Percentiles rank a stretch among this genome's conserved stretches.
Evolutionary conservation across 129 eudicot species (phyloP).

Genomic region (Kitagawia praeruptora): DNA sequence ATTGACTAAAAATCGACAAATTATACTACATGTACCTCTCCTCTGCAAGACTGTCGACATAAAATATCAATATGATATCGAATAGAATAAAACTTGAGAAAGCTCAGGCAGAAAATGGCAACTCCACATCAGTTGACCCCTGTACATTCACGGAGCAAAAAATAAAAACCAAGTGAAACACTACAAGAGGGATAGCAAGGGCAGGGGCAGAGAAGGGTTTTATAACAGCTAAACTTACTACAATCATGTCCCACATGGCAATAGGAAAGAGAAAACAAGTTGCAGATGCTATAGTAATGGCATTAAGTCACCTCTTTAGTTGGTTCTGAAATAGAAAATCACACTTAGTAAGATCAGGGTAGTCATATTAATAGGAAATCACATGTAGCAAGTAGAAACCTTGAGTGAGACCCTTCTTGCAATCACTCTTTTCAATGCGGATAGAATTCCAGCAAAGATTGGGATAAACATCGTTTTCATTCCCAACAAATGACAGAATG

Average conservation of each 20-base stretch:
- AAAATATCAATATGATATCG: slow-evolving; percentile 67
- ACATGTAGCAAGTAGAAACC: slow-evolving; percentile 27
- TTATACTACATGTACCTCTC: slow-evolving; percentile 45
- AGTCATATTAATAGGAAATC: not conserved
- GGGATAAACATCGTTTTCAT: slow-evolving; percentile 68
- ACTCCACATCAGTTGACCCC: slow-evolving; percentile 74
- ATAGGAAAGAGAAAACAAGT: slow-evolving; percentile 95
- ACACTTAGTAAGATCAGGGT: not conserved
- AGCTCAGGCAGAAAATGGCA: slow-evolving; percentile 83
- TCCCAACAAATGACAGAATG: too few relatives aligned
- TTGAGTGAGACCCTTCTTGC: slow-evolving; percentile 86
- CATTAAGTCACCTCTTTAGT: slow-evolving; percentile 84
- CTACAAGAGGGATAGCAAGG: not conserved
- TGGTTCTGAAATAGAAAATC: slow-evolving; percentile 51
- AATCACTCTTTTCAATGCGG: slow-evolving; percentile 84
- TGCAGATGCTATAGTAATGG: slow-evolving; percentile 84
- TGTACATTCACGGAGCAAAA: slow-evolving; percentile 20
- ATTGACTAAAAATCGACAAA: not conserved
- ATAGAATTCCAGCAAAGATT: slow-evolving; percentile 82
- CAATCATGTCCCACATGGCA: slow-evolving; percentile 97
- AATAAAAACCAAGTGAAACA: slow-evolving; percentile 4
- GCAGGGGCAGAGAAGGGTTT: not conserved
- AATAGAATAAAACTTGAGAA: slow-evolving; percentile 67
- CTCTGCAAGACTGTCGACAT: slow-evolving; percentile 83
- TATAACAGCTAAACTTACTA: slow-evolving; percentile 40